Conservation (phyloP, 441 rosid species). For the Erysimum cheiri region DNA sequence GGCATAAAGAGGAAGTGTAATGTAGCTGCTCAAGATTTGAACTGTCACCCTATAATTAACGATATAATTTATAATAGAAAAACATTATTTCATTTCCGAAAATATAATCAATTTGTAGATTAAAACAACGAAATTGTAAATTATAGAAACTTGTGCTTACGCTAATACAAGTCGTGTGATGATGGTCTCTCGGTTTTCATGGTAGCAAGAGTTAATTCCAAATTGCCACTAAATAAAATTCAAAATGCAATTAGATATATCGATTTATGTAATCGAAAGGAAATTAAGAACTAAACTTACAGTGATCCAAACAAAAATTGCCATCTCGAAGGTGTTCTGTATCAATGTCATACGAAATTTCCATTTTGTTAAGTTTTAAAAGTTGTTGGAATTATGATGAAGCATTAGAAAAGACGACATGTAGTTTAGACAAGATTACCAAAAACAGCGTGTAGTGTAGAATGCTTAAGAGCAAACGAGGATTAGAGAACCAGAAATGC, state of each 20-base stretch:
- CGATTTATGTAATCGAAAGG: background rate
- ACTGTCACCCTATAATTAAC: conserved; percentile 55
- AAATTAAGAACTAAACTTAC: conserved; percentile 42
- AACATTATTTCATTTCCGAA: background rate
- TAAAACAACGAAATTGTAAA: background rate
- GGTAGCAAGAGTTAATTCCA: conserved; percentile 74
- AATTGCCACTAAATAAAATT: conserved; percentile 49
- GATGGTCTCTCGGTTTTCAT: conserved; percentile 47
- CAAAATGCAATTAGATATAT: background rate
- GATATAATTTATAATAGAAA: background rate
- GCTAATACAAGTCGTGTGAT: conserved; percentile 54
- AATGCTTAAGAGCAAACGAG: conserved; percentile 57
- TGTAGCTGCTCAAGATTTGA: conserved; percentile 70
- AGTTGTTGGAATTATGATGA: background rate
- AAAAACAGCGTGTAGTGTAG: conserved; percentile 67
- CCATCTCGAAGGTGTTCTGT: conserved; percentile 76
- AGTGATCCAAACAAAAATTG: conserved; percentile 72
- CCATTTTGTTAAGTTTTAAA: background rate
- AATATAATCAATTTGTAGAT: background rate
- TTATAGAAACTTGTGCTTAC: conserved; percentile 46
- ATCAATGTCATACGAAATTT: conserved; percentile 15
- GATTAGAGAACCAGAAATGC: conserved; percentile 71
- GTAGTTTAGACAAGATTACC: conserved; percentile 43
- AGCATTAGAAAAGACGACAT: background rate
- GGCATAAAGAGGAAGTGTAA: conserved; percentile 80